Percentiles rank a stretch among this genome's conserved stretches.
phyloP scores from a whole-genome alignment of 2,329 filamentous ascomycete species.

The Fusarium sp. region DNA sequence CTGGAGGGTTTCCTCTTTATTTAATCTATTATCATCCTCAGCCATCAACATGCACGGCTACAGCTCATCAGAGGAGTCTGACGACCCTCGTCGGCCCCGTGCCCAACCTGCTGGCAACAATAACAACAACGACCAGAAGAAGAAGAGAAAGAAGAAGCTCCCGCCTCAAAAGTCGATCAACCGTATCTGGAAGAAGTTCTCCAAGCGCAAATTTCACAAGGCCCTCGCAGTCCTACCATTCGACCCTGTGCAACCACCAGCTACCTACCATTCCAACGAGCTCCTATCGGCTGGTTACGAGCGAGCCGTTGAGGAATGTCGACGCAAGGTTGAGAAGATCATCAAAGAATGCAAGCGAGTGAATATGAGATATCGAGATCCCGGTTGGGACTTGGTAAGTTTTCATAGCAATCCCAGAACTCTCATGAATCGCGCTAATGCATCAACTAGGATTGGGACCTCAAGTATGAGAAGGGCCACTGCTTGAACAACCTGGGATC shows the following conservation, averaged over 20 bases:
- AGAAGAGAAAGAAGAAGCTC: slow-evolving; percentile 64
- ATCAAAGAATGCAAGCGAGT: slow-evolving; percentile 76
- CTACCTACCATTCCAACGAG: slow-evolving; percentile 68
- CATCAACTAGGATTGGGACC: slow-evolving; percentile 69
- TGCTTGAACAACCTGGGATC: slow-evolving; percentile 67
- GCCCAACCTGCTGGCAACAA: slow-evolving; percentile 51
- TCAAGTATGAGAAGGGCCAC: slow-evolving; percentile 73
- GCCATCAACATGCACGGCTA: slow-evolving; percentile 58
- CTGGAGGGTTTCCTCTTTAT: not conserved
- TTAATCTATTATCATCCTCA: not conserved
- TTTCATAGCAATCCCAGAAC: not conserved
- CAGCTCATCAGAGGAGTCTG: slow-evolving; percentile 65
- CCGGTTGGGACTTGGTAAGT: slow-evolving; percentile 69
- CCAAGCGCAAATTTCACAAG: slow-evolving; percentile 71
- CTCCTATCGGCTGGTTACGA: slow-evolving; percentile 72
- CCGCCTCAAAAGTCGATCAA: slow-evolving; percentile 76
- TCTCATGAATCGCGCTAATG: slow-evolving; percentile 27
- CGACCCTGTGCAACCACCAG: slow-evolving; percentile 68
- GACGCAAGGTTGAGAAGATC: slow-evolving; percentile 71
- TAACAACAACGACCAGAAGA: slow-evolving; percentile 58
- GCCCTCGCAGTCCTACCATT: slow-evolving; percentile 75
- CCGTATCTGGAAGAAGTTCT: slow-evolving; percentile 74
- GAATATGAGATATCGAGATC: slow-evolving; percentile 84
- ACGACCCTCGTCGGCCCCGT: slow-evolving; percentile 59
- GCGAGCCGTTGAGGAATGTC: slow-evolving; percentile 73